Conservation (phyloP, 2,329 filamentous ascomycete species). For the Fonsecaea monophora region DNA sequence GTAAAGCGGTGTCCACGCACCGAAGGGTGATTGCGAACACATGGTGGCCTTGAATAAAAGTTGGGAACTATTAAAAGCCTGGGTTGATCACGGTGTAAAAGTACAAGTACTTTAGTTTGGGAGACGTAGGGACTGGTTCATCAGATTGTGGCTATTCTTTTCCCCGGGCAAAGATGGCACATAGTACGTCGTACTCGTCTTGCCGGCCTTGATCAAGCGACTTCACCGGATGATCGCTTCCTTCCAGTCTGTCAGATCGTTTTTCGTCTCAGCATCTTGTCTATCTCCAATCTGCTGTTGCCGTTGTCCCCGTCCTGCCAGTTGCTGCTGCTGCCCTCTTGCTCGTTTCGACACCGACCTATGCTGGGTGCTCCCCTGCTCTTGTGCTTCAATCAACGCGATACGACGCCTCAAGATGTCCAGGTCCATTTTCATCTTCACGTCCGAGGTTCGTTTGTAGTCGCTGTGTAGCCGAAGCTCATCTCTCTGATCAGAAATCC, state of each 20-base stretch:
- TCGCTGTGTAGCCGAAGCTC: background rate
- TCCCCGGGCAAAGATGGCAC: no score
- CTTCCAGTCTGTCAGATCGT: constrained; percentile 8
- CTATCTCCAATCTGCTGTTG: background rate
- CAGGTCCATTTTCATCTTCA: constrained; percentile 15
- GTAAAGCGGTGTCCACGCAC: background rate
- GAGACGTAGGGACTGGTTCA: background rate
- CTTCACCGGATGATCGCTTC: constrained; percentile 15
- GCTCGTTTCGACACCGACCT: background rate
- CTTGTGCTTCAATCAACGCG: constrained; percentile 13
- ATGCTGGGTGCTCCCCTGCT: background rate
- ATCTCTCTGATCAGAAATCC: background rate
- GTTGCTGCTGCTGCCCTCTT: background rate
- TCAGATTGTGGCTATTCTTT: background rate
- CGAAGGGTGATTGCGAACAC: background rate
- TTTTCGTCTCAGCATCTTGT: background rate
- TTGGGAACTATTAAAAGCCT: background rate
- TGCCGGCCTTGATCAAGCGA: background rate
- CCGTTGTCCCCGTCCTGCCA: background rate
- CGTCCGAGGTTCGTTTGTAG: constrained; percentile 1
- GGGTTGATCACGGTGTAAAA: background rate
- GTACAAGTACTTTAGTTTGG: background rate
- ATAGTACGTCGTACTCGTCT: background rate
- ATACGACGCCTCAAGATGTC: constrained; percentile 24
- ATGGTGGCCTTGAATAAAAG: background rate